phyloP scores from a whole-genome alignment of 257 asterid species.

The Sherardia arvensis region DNA sequence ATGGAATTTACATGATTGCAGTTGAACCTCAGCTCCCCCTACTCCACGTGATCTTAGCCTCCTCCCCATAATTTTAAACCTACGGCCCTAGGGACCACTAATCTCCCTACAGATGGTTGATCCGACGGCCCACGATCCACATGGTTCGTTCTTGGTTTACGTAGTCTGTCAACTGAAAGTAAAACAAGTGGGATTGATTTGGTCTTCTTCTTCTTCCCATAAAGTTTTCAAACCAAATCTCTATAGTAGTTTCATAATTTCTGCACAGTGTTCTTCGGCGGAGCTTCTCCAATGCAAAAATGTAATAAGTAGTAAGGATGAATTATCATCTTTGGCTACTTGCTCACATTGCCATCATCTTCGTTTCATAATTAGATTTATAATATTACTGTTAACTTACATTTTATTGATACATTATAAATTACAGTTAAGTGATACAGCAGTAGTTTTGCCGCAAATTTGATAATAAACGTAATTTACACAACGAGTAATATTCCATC shows the following conservation, averaged over 20 bases:
- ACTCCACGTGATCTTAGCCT: slow-evolving; percentile 57
- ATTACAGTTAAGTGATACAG: too few species aligned
- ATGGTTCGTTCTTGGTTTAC: background rate
- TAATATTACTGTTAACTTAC: too few species aligned
- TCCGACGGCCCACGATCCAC: slow-evolving; percentile 12
- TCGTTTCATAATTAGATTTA: too few species aligned
- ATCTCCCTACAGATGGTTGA: slow-evolving; percentile 3
- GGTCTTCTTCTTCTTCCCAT: background rate
- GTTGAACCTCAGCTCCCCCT: slow-evolving; percentile 35
- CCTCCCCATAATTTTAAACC: slow-evolving; percentile 16
- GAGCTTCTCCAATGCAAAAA: background rate
- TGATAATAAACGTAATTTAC: too few species aligned
- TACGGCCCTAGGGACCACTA: slow-evolving; percentile 35
- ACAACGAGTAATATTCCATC: too few species aligned
- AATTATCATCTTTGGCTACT: too few species aligned
- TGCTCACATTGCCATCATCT: too few species aligned
- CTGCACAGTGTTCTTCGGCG: background rate
- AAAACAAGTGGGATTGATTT: background rate
- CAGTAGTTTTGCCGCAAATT: too few species aligned
- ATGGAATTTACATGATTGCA: slow-evolving; percentile 52
- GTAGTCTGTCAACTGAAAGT: background rate
- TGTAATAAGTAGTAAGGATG: background rate
- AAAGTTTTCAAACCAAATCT: background rate
- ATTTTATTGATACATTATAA: too few species aligned
- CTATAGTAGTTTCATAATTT: background rate